phyloP scores from a whole-genome alignment of 202 grass and related monocot species.

The Schoenoplectus tabernaemontani region DNA sequence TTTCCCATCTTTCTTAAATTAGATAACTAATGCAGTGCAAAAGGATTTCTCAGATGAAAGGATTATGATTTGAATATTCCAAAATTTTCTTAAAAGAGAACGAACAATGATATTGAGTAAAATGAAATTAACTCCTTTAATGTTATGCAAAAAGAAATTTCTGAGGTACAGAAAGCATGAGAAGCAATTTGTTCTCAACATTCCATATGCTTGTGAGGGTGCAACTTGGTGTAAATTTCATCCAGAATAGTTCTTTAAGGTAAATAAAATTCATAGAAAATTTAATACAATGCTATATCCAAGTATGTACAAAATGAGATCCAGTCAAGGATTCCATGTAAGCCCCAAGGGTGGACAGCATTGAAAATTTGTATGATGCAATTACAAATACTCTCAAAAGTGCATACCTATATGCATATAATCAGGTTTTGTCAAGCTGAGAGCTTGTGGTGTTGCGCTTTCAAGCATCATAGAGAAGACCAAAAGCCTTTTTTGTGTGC shows the following conservation, averaged over 20 bases:
- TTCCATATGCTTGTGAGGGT: not conserved
- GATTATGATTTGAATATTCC: not conserved
- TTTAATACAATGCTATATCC: not conserved
- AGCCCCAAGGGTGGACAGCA: not conserved
- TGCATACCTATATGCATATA: slow-evolving; percentile 5
- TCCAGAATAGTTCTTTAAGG: not conserved
- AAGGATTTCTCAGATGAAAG: not conserved
- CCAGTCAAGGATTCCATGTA: not conserved
- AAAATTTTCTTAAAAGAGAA: not conserved
- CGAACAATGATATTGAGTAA: not conserved
- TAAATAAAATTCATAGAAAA: not conserved
- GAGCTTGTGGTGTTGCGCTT: slow-evolving; percentile 57
- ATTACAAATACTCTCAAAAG: not conserved
- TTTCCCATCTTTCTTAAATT: not conserved
- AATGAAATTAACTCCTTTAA: not conserved
- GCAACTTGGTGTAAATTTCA: not conserved
- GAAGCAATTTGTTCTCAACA: not conserved
- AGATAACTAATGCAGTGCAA: not conserved
- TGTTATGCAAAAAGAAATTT: not conserved
- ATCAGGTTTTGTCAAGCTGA: slow-evolving; percentile 38
- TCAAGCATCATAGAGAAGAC: slow-evolving; percentile 87
- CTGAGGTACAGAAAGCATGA: not conserved
- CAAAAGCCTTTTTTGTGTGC: slow-evolving; percentile 53
- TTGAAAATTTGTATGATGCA: not conserved
- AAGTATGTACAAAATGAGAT: not conserved